Evolutionary conservation across 768 basidiomycete species (phyloP), one percentile per base, ranked within the genome.

Genomic region (Termitomyces sp.): DNA sequence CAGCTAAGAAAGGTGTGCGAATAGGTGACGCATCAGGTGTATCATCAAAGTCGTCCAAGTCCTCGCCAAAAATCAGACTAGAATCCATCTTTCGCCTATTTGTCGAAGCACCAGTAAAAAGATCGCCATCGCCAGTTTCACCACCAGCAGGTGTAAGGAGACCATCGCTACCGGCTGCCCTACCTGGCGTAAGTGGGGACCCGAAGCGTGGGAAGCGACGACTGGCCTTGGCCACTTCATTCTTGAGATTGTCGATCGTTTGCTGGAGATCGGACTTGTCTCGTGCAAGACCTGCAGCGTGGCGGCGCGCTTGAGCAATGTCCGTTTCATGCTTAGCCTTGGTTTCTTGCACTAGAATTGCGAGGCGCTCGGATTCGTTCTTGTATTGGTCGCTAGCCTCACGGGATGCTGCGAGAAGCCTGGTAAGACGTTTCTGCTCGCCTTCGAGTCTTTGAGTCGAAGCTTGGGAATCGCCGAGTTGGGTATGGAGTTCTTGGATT

Each of bases 281-380:
- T 63, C 96, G 84, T 67, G 90, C 87, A 28, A 98, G 81, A 28
- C 91, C 88, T 1, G 96, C 96, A 1, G 91, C 87, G 58, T 90
- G 85, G 74, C 92, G 92, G 51, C 95, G 84, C 67, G 93, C 91
- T 62, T 92, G 90, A 3, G 96, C 97, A 60, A 98, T 84, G 64
- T 97, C 94, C 15, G 94, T 94, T 76, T 98, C 96, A 69, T 98
- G 95, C 72, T 94, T 96, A 57, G 85, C 82, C 70, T 91, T 93
- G 71, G 94, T 78, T 55, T 93, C 91, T 50, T 88, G 87, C 22
- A 90, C 74, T 6, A 81, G 70, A 48, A 75, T 76, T 63, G 84
- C 80, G 51, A 92, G 80, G 32, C 89, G 85, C 63, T 96, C 93
- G 1, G 81, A 75, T 70, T 97, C 96, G 66, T 87, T 91, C 78